Conservation (phyloP, 208 protist species). For the Jaenimonas drosophilae region DNA sequence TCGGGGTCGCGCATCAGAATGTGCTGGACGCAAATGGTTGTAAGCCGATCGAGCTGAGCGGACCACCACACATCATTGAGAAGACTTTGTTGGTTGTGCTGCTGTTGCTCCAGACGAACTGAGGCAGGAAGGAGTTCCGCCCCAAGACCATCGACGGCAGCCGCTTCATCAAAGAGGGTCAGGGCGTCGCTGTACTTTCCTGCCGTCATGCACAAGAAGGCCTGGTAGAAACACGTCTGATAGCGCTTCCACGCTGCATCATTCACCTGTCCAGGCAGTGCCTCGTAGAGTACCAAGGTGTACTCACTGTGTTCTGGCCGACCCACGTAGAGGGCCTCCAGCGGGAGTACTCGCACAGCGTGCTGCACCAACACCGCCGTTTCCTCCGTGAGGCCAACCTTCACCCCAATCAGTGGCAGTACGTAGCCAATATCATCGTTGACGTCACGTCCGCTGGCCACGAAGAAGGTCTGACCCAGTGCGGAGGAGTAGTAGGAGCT, state of each 20-base stretch:
- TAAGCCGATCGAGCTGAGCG: slow-evolving; percentile 4
- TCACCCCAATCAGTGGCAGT: neutral
- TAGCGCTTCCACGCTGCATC: slow-evolving; percentile 9
- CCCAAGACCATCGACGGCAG: slow-evolving; percentile 1
- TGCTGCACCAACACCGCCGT: slow-evolving; percentile 7
- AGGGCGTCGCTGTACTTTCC: slow-evolving; percentile 15
- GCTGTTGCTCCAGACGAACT: too few relatives aligned
- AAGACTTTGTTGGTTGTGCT: too few relatives aligned
- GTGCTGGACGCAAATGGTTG: neutral
- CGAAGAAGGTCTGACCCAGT: neutral
- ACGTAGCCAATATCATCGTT: neutral
- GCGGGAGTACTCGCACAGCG: slow-evolving; percentile 10
- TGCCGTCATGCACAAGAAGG: slow-evolving; percentile 9
- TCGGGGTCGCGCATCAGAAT: neutral
- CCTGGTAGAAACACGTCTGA: slow-evolving; percentile 4
- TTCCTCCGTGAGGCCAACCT: slow-evolving; percentile 4
- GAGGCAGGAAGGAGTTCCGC: slow-evolving; percentile 9
- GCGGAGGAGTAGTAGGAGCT: neutral
- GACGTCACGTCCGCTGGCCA: neutral
- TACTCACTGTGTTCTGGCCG: neutral
- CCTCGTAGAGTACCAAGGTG: slow-evolving; percentile 15
- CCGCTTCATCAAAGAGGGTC: slow-evolving; percentile 4
- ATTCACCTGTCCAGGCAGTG: slow-evolving; percentile 5
- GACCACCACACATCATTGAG: too few relatives aligned
- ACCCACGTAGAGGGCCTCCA: slow-evolving; percentile 6